Evolutionary conservation across 257 asterid genomes (phyloP).

Genomic region (Gynochthodes officinalis): DNA sequence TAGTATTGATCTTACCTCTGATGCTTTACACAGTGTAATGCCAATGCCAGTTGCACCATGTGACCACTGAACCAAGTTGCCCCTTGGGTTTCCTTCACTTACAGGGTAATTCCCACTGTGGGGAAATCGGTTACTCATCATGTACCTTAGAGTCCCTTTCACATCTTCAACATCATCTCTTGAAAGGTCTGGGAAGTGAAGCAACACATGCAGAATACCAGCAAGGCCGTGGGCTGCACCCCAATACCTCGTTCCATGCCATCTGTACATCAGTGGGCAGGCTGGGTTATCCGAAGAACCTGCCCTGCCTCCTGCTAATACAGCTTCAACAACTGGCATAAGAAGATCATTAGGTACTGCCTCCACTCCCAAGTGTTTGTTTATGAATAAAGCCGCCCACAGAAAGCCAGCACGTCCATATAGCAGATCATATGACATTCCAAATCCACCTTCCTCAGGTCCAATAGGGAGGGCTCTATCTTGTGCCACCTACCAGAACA

Average conservation of each 20-base stretch:
- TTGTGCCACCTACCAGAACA: conserved; percentile 48
- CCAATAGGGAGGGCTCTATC: conserved; percentile 76
- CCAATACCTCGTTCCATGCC: conserved; percentile 92
- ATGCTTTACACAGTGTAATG: conserved; percentile 69
- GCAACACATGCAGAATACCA: conserved; percentile 60
- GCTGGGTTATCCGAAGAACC: conserved; percentile 52
- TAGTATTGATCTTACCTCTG: conserved; percentile 38
- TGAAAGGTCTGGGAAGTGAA: conserved; percentile 49
- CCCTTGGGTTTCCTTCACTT: conserved; percentile 77
- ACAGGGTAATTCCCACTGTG: conserved; percentile 79
- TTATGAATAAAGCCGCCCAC: conserved; percentile 69
- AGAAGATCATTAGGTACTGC: conserved; percentile 45
- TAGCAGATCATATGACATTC: conserved; percentile 75
- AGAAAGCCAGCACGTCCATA: conserved; percentile 74
- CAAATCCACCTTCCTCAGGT: conserved; percentile 79
- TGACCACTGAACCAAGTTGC: conserved; percentile 80
- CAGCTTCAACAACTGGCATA: conserved; percentile 65
- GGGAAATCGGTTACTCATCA: conserved; percentile 72
- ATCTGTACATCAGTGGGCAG: conserved; percentile 78
- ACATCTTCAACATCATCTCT: conserved; percentile 44
- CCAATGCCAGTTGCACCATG: conserved; percentile 80
- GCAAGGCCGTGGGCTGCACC: conserved; percentile 91
- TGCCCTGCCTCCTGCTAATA: conserved; percentile 70
- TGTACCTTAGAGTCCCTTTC: conserved; percentile 66
- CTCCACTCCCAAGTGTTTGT: conserved; percentile 49